Percentiles rank a stretch among this genome's conserved stretches.
Evolutionary conservation across 306 rosid species (phyloP).

Genomic region (Quercus dentata): DNA sequence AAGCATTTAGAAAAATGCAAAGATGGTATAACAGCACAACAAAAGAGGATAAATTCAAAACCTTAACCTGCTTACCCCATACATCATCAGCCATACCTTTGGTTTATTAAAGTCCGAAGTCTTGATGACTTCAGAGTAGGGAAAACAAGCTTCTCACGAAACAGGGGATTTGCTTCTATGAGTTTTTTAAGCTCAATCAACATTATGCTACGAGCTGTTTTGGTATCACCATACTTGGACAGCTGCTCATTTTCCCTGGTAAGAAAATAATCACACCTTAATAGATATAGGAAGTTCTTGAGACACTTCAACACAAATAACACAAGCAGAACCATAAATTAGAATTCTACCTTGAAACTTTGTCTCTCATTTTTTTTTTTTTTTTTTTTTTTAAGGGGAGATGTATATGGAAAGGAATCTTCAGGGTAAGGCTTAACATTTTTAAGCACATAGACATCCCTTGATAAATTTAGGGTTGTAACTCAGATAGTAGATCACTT

Average conservation of each 20-base stretch:
- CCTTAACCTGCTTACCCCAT: constrained; percentile 5
- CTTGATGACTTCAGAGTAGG: constrained; percentile 73
- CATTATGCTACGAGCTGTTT: constrained; percentile 82
- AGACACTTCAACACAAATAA: neutral
- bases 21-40: neutral
- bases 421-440: neutral
- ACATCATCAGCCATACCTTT: constrained; percentile 51
- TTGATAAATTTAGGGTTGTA: neutral
- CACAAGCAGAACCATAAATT: neutral
- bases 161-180: constrained; percentile 78
- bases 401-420: neutral
- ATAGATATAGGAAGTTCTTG: neutral
- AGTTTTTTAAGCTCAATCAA: constrained; percentile 79
- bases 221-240: constrained; percentile 82
- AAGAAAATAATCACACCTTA: constrained; percentile 11
- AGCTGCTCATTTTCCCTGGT: constrained; percentile 84
- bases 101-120: constrained; percentile 77
- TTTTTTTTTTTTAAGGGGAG: neutral
- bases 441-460: neutral
- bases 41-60: constrained; percentile 2
- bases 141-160: constrained; percentile 75
- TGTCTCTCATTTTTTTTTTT: neutral
- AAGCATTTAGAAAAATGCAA: constrained; percentile 1
- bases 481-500: neutral
- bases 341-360: neutral